phyloP scores from a whole-genome alignment of 2,329 filamentous ascomycete genomes.

The Phialophora expanda region DNA sequence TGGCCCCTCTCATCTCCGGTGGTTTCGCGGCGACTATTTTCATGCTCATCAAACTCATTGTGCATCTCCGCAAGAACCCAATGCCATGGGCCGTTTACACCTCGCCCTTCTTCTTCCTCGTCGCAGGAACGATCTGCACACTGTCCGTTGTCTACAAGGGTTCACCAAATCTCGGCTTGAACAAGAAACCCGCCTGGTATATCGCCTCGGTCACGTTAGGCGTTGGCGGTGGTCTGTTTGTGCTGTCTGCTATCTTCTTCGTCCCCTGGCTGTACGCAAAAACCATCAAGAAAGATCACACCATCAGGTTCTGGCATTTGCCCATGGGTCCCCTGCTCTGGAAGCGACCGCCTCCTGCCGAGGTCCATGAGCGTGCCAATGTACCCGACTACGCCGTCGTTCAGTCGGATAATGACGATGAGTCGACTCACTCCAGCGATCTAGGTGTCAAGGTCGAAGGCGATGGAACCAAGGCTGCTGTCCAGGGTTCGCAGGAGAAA shows the following conservation, averaged over 20 bases:
- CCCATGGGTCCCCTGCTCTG: conserved; percentile 68
- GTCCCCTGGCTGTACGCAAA: conserved; percentile 71
- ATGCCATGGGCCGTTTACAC: conserved; percentile 74
- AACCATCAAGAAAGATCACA: conserved; percentile 71
- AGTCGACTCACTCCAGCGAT: conserved; percentile 5
- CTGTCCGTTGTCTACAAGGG: conserved; percentile 83
- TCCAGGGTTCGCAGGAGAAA: not conserved
- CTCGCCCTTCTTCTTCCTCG: conserved; percentile 77
- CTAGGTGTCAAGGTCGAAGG: conserved; percentile 31
- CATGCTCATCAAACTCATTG: conserved; percentile 72
- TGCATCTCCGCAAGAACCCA: conserved; percentile 73
- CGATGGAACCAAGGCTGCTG: conserved; percentile 32
- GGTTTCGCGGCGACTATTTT: conserved; percentile 72
- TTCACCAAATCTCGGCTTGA: conserved; percentile 69
- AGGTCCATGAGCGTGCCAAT: conserved; percentile 57
- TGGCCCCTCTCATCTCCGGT: conserved; percentile 71
- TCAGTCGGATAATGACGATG: conserved; percentile 63
- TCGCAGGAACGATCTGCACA: conserved; percentile 72
- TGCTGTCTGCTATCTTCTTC: conserved; percentile 72
- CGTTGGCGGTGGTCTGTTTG: conserved; percentile 63
- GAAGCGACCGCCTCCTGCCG: conserved; percentile 61
- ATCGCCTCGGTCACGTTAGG: conserved; percentile 71
- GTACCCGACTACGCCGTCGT: conserved; percentile 80
- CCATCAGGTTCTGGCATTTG: conserved; percentile 67
- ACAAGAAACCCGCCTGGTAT: conserved; percentile 70